These are phyloP conservation scores for Moesziomyces sp. DNA, from an alignment of 1,284 basidiomycete genomes.

Conservation along the genomic window DNA sequence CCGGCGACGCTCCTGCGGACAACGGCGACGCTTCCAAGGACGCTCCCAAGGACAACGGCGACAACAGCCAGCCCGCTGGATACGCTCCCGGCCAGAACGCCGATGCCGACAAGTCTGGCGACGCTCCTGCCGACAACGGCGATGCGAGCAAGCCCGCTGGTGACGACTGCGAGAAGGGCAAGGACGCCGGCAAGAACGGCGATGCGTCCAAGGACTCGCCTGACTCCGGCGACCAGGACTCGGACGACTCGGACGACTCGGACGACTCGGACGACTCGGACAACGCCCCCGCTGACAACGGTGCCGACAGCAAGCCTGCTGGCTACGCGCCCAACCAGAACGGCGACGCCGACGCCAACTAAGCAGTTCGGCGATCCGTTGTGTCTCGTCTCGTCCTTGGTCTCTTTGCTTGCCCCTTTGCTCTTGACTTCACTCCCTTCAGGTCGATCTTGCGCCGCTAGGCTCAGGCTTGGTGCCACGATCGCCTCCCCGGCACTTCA, in stretches of 20 bases:
- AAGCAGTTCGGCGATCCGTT: not conserved
- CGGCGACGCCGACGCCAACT: constrained; percentile 3
- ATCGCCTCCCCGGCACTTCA: not conserved
- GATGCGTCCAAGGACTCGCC: not conserved
- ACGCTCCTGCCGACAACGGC: constrained; percentile 4
- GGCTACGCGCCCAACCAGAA: not conserved
- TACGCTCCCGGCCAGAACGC: not conserved
- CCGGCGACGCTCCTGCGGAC: not conserved
- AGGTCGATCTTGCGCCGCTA: not conserved
- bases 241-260: too few species aligned
- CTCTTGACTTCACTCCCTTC: not conserved
- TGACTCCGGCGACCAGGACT: not conserved
- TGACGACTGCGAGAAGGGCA: not conserved
- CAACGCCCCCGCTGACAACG: not conserved
- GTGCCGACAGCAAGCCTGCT: not conserved
- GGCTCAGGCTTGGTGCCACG: not conserved
- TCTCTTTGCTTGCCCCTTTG: not conserved
- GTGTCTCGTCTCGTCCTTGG: not conserved
- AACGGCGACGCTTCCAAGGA: not conserved
- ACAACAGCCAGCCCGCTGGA: too few species aligned
- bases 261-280: too few species aligned
- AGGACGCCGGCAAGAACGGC: not conserved
- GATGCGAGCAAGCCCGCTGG: constrained; percentile 1
- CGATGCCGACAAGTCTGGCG: constrained; percentile 1
- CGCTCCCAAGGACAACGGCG: not conserved